Percentiles rank a stretch among this genome's conserved stretches.
phyloP scores from a whole-genome alignment of 2,329 filamentous ascomycete genomes.

The Beauveria sp. region DNA sequence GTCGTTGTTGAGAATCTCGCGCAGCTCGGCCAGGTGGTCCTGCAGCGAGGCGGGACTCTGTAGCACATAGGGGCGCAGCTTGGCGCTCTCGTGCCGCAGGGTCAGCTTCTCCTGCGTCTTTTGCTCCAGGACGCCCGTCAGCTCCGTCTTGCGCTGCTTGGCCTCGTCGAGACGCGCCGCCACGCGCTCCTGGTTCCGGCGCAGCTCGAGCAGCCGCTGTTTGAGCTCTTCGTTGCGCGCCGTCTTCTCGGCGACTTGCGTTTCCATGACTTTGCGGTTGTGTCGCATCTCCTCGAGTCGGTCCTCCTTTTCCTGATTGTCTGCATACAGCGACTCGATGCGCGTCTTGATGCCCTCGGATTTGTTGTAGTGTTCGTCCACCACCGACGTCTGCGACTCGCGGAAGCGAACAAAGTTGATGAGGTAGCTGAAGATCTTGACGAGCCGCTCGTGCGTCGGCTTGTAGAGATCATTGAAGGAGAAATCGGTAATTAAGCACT shows the following conservation, averaged over 20 bases:
- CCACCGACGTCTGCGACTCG: slow-evolving; percentile 80
- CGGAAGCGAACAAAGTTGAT: slow-evolving; percentile 99
- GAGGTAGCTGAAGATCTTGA: slow-evolving; percentile 94
- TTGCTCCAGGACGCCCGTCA: slow-evolving; percentile 65
- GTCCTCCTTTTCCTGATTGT: slow-evolving; percentile 81
- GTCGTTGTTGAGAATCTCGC: slow-evolving; percentile 67
- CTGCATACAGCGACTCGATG: slow-evolving; percentile 76
- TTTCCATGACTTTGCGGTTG: slow-evolving; percentile 73
- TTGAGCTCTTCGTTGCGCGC: slow-evolving; percentile 83
- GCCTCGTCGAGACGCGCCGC: slow-evolving; percentile 75
- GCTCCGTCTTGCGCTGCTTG: slow-evolving; percentile 68
- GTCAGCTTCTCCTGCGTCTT: slow-evolving; percentile 62
- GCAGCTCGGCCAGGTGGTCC: slow-evolving; percentile 71
- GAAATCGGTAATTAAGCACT: slow-evolving; percentile 91
- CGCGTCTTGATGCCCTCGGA: slow-evolving; percentile 76
- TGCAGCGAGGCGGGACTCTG: slow-evolving; percentile 83
- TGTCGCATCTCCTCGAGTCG: slow-evolving; percentile 73
- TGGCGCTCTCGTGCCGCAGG: slow-evolving; percentile 76
- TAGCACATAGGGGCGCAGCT: slow-evolving; percentile 83
- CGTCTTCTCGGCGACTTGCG: slow-evolving; percentile 75
- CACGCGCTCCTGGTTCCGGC: slow-evolving; percentile 74
- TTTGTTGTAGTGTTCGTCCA: slow-evolving; percentile 91
- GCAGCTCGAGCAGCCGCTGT: slow-evolving; percentile 69
- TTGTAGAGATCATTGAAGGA: slow-evolving; percentile 87
- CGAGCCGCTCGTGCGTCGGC: slow-evolving; percentile 80